Percentiles rank a stretch among this genome's conserved stretches.
Conservation (phyloP, 805 yeast species). For the Yarrowia yakushimensis region DNA sequence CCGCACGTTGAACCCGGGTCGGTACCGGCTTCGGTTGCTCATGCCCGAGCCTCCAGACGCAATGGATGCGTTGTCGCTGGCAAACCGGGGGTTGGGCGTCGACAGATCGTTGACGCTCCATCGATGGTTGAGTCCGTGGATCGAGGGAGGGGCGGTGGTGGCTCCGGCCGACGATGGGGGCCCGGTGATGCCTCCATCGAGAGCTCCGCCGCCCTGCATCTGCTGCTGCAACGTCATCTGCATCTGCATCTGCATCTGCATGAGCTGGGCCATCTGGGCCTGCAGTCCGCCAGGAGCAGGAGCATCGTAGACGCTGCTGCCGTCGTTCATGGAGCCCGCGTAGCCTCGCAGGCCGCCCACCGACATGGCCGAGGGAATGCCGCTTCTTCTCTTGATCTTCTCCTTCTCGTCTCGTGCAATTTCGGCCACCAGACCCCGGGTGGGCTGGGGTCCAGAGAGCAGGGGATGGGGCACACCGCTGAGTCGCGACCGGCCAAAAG, state of each 20-base stretch:
- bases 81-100: not conserved
- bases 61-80: conserved; percentile 1
- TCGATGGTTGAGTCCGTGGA: not conserved
- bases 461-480: conserved; percentile 19
- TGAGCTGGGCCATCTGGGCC: conserved; percentile 37
- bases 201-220: not conserved
- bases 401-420: conserved; percentile 42
- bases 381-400: conserved; percentile 33
- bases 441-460: conserved; percentile 16
- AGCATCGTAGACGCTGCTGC: conserved; percentile 25
- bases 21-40: conserved; percentile 16
- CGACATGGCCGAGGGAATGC: not conserved
- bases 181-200: not conserved
- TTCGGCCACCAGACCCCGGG: conserved; percentile 42
- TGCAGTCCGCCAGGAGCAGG: conserved; percentile 31
- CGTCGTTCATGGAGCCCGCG: conserved; percentile 8
- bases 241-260: conserved; percentile 37
- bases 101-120: conserved; percentile 9
- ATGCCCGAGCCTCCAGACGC: conserved; percentile 6
- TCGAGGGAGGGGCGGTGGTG: not conserved
- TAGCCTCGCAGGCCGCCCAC: not conserved
- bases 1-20: not conserved
- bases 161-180: not conserved
- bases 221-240: conserved; percentile 26
- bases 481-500: conserved; percentile 6